A percentile compares a stretch with the other conserved stretches of the same genome.
phyloP scores from a whole-genome alignment of 2,329 filamentous ascomycete genomes.

The Colletotrichum aenigma region DNA sequence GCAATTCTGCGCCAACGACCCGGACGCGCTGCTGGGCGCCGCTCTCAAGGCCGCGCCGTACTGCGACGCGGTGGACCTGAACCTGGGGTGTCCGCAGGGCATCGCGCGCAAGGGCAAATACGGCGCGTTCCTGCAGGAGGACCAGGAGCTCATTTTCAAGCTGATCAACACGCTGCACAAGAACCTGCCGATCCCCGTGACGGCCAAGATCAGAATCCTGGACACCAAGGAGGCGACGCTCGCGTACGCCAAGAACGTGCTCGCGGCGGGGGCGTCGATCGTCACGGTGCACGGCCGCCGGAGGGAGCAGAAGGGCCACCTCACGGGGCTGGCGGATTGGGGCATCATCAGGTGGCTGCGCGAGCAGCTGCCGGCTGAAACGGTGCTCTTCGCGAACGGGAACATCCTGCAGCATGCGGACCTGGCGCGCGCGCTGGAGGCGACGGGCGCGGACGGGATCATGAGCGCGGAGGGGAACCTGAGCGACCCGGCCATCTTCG shows the following conservation, averaged over 20 bases:
- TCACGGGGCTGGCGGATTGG: constrained; percentile 95
- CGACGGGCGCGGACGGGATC: constrained; percentile 87
- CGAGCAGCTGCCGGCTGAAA: constrained; percentile 82
- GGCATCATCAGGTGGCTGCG: constrained; percentile 79
- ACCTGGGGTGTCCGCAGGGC: constrained; percentile 94
- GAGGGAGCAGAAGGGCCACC: constrained; percentile 93
- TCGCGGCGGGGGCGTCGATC: constrained; percentile 88
- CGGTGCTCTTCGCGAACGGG: constrained; percentile 95
- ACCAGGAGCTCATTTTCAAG: constrained; percentile 81
- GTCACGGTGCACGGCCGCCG: constrained; percentile 89
- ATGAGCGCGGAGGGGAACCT: constrained; percentile 98
- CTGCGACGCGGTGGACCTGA: constrained; percentile 95
- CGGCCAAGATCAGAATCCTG: constrained; percentile 91
- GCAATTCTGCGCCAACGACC: constrained; percentile 93
- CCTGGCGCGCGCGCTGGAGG: constrained; percentile 76
- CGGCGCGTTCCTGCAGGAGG: constrained; percentile 92
- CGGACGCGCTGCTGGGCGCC: constrained; percentile 78
- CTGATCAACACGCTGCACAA: constrained; percentile 84
- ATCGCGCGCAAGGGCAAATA: constrained; percentile 92
- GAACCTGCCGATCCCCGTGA: constrained; percentile 82
- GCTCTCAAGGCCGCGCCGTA: constrained; percentile 81
- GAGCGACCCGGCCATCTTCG: constrained; percentile 89
- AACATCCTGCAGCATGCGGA: constrained; percentile 87
- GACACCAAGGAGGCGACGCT: constrained; percentile 87
- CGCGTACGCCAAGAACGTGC: constrained; percentile 85